Base-by-base conservation (phyloP, 257 asterid genomes). In the Oldenlandia corymbosa region DNA sequence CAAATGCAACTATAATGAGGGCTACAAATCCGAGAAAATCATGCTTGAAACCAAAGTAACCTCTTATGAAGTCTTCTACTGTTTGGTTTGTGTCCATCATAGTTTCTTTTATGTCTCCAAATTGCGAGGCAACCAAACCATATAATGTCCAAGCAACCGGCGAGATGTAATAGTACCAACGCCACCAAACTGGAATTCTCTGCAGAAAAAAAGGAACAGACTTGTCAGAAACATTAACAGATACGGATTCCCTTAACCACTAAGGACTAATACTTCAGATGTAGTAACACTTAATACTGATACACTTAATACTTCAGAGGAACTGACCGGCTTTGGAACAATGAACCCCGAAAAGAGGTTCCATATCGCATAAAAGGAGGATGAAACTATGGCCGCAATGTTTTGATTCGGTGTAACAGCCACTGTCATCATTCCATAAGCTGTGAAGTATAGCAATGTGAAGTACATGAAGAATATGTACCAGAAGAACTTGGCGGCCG, bases 111-210 rank as follows among this genome's bases (percentile, higher is more conserved):
- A 85, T 10, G 70, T 83, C 91, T 49, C 84, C 94, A 12, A 77
- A 84, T 50, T 88, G 95, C 27, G 95, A 84, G 45, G 80, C 87
- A 21, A 84, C 79, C 58, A 84, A 39, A 24, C 95, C 95, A 13
- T 88, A 77, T 60, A 88, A 73, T 30, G 96, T 76, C 95, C 96
- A 88, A 0, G 88, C 73, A 41, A 80, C 52, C 7, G 93, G 39
- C 79, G 78, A 16, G 62, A 12, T 28, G 62, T 83, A 84, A 55
- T 78, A 84, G 87, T 81, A 84, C 95, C 96, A 88, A 55, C 82
- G 73, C 96, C 96, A 88, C 96, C 95, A 86, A 41, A 75, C 73
- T 3, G 96, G 96, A 36, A 85, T 85, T 70, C 95, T 85, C 96
- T 88, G 90, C 21, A 26, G 10, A 45, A 64, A 24, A 28, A n/a